Evolutionary conservation across 2,329 filamentous ascomycete genomes (phyloP).

Genomic region (Alternaria sp.): DNA sequence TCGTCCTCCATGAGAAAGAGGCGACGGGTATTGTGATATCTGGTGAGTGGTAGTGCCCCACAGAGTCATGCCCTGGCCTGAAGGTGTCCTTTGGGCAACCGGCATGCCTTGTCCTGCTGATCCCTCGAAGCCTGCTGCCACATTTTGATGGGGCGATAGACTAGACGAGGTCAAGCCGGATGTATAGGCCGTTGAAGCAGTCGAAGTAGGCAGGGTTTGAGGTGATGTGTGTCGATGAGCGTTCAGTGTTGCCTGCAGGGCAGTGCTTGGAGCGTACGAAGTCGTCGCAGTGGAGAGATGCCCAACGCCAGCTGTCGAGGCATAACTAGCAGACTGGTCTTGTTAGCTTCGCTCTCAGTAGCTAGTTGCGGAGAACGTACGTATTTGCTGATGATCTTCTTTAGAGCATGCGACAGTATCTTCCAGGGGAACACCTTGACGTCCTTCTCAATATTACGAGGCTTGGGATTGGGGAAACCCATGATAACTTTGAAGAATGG

Average conservation of each 20-base stretch:
- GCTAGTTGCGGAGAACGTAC: conserved; percentile 54
- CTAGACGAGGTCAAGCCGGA: conserved; percentile 51
- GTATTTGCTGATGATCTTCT: conserved; percentile 99
- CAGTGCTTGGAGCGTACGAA: conserved; percentile 49
- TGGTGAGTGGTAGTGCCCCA: conserved; percentile 41
- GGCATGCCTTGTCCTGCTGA: conserved; percentile 46
- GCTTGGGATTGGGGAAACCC: conserved; percentile 93
- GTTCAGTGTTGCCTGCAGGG: conserved; percentile 57
- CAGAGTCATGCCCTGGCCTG: conserved; percentile 44
- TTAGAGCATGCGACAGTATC: conserved; percentile 81
- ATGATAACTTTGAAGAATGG: conserved; percentile 99
- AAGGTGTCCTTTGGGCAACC: conserved; percentile 41
- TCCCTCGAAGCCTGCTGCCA: conserved; percentile 48
- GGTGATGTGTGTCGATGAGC: conserved; percentile 56
- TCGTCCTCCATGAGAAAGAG: conserved; percentile 38
- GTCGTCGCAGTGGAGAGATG: conserved; percentile 48
- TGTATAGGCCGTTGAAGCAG: conserved; percentile 53
- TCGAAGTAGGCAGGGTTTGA: conserved; percentile 55
- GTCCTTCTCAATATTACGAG: conserved; percentile 97
- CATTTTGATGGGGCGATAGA: conserved; percentile 53
- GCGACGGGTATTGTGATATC: conserved; percentile 42
- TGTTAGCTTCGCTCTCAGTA: conserved; percentile 43
- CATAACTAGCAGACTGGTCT: conserved; percentile 69
- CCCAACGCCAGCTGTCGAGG: conserved; percentile 64
- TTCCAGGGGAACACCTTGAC: conserved; percentile 99